phyloP scores from a whole-genome alignment of 805 yeast genomes.

The Kodamaea nitidulidarum region DNA sequence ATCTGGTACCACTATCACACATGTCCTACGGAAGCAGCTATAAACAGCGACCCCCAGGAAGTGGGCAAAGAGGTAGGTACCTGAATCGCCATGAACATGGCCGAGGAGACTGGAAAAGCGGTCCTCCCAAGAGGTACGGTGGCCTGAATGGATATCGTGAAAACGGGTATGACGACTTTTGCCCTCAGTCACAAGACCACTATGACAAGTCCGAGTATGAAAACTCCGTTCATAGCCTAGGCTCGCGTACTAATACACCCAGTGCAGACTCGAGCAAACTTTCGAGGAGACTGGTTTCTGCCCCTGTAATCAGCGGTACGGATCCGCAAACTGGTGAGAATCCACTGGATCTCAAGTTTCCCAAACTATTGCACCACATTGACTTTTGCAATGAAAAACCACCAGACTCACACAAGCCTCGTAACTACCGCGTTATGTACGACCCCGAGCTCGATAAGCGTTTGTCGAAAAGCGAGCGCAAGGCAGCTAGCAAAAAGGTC shows the following conservation, averaged over 20 bases:
- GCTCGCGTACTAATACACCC: neutral
- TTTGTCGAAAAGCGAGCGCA: slow-evolving; percentile 29
- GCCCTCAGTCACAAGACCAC: slow-evolving; percentile 1
- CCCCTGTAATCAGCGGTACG: slow-evolving; percentile 22
- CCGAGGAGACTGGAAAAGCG: neutral
- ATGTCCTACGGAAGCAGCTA: slow-evolving; percentile 3
- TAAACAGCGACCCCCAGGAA: slow-evolving; percentile 2
- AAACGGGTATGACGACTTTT: neutral
- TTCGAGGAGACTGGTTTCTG: neutral
- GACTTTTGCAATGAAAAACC: slow-evolving; percentile 12
- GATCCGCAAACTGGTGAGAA: slow-evolving; percentile 32
- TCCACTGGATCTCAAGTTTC: slow-evolving; percentile 25
- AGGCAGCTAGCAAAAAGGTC: slow-evolving; percentile 35
- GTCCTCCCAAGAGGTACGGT: neutral
- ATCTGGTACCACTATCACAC: too few relatives aligned
- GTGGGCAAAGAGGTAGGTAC: neutral
- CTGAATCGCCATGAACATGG: neutral
- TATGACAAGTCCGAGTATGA: neutral
- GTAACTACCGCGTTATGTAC: slow-evolving; percentile 43
- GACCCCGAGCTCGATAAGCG: slow-evolving; percentile 44
- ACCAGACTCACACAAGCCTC: slow-evolving; percentile 12
- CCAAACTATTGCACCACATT: slow-evolving; percentile 27
- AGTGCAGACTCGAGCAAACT: neutral
- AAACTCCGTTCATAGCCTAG: neutral
- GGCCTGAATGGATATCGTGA: neutral